Conservation (phyloP, 768 basidiomycete species). For the Tephrocybe sp. region DNA sequence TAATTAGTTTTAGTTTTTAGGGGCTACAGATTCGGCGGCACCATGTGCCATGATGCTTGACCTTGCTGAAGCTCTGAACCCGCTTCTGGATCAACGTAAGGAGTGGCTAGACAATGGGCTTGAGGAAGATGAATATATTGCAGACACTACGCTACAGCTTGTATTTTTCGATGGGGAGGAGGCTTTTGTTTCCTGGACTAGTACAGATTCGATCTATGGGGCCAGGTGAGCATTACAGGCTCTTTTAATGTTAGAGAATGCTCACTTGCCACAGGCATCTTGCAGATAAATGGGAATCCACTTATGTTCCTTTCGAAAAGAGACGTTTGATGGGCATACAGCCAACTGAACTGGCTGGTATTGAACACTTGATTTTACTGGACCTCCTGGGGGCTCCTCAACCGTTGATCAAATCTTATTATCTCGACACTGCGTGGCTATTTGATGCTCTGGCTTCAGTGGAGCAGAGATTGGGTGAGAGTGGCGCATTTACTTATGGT, state of each 20-base stretch:
- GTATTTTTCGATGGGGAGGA: conserved; percentile 99
- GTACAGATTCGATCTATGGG: conserved; percentile 91
- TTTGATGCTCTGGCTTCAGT: conserved; percentile 72
- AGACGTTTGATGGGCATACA: conserved; percentile 54
- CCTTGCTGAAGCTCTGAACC: conserved; percentile 80
- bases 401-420: conserved; percentile 80
- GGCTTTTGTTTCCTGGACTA: conserved; percentile 89
- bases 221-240: conserved; percentile 60
- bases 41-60: conserved; percentile 94
- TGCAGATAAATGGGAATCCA: conserved; percentile 77
- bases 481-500: conserved; percentile 55
- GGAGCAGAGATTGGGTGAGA: conserved; percentile 69
- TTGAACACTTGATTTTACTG: conserved; percentile 90
- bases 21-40: conserved; percentile 96
- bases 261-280: conserved; percentile 62
- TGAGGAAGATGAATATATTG: conserved; percentile 73
- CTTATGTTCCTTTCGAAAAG: conserved; percentile 60
- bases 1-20: conserved; percentile 71
- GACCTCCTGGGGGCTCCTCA: conserved; percentile 83
- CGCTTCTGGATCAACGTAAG: conserved; percentile 60
- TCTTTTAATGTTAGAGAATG: conserved; percentile 1
- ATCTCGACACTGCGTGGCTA: conserved; percentile 88
- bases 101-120: conserved; percentile 50
- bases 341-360: conserved; percentile 65
- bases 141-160: conserved; percentile 84